Evolutionary conservation across 148 eudicot genomes (phyloP).

Genomic region (Camellia granthamiana): DNA sequence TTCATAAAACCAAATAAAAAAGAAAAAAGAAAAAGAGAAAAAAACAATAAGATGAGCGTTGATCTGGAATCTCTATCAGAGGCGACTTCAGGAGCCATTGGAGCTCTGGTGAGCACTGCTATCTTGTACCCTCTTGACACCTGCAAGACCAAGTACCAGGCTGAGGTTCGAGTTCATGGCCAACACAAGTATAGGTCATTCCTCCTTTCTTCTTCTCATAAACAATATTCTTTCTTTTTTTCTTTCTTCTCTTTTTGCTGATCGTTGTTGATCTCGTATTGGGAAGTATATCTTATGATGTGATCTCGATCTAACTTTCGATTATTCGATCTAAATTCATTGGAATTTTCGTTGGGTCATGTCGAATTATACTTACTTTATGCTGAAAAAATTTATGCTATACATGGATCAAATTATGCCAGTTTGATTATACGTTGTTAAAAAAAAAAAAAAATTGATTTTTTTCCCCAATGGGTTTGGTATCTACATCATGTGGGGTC

Average conservation of each 20-base stretch:
- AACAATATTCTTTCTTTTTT: not conserved
- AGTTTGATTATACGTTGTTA: not conserved
- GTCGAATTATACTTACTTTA: not conserved
- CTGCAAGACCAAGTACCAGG: slow-evolving; percentile 47
- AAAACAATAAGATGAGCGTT: slow-evolving; percentile 16
- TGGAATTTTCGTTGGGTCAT: not conserved
- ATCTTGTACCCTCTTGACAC: slow-evolving; percentile 47
- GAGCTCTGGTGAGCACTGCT: slow-evolving; percentile 44
- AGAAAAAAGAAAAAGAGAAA: too few relatives aligned
- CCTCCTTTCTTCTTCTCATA: not conserved
- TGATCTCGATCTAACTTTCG: not conserved
- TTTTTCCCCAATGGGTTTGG: not conserved
- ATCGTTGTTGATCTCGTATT: not conserved
- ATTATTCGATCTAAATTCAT: slow-evolving; percentile 1
- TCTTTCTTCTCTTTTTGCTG: not conserved
- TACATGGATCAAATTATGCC: not conserved
- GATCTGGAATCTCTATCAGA: slow-evolving; percentile 42
- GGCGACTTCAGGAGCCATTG: slow-evolving; percentile 48
- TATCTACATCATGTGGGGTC: not conserved
- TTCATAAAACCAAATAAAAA: too few relatives aligned
- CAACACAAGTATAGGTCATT: slow-evolving; percentile 32
- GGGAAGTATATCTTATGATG: not conserved
- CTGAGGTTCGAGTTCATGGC: slow-evolving; percentile 30
- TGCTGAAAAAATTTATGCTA: not conserved
- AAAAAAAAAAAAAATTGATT: not conserved